Evolutionary conservation across 2,329 filamentous ascomycete species (phyloP), one percentile per base, ranked within the genome.

Genomic region (Fusarium secorum): DNA sequence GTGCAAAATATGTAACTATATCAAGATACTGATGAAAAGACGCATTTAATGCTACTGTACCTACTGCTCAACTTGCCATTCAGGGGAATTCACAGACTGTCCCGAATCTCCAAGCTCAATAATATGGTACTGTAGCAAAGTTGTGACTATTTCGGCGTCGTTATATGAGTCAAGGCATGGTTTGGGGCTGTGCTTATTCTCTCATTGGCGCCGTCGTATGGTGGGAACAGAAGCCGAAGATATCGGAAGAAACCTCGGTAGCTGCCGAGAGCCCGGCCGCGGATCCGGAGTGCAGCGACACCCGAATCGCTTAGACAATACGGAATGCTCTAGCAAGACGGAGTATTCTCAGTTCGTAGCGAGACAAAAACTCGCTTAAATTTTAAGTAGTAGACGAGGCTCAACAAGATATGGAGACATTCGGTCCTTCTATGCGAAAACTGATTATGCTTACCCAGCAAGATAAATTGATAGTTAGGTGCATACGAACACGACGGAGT

Each of bases 1-100:
- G 74, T 76, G 72, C 70, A 61, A 74, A 74, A 74, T 70, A 69
- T 76, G 75, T 76, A 76, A 76, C 70, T 76, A 75, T 76, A 76
- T 73, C 66, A 74, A 75, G 71, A 72, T 58, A 72, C 64, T 61
- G 64, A 76, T 74, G 65, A 73, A 72, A 72, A 58, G 55, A 72
- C 52, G 66, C 54, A 63, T 55, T 65, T 53, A 60, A 51, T 51
- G 28, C 59, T 53, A 35, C n/a, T 36, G 20, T n/a, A 24, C 26
- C 42, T 51, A 6, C 3, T 33, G 15, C 22, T 18, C 11, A 49
- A 33, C 46, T 49, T 33, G 46, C 22, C 22, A 28, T 38, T 14
- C 24, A 17, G 28, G 5, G 22, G 9, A 51, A n/a, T 39, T 5
- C 7, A 28, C 18, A 32, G 26, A 42, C 20, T 35, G 30, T 5